Base-by-base conservation (phyloP, 1,284 basidiomycete genomes). In the Pyrrhoderma noxium region DNA sequence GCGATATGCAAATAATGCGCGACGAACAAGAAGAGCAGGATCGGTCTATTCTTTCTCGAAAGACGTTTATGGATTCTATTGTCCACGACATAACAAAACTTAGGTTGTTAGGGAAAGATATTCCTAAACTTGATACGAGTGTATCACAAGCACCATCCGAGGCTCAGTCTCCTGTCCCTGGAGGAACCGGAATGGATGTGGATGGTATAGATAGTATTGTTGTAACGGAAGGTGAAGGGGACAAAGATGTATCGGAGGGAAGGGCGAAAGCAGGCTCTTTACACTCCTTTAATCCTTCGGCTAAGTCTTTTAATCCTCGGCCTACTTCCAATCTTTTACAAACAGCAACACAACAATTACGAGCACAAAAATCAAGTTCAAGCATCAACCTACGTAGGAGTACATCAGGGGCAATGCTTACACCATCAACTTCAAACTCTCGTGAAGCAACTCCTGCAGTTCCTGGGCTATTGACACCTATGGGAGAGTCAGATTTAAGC, bases 11-110 rank as follows among this genome's bases (percentile, higher is more conserved):
- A 3, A 75, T 85, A 3, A 88, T 89, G 54, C 75, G 70, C 36
- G 69, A 75, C 14, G 87, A 90, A 61, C 85, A 88, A 46, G 85
- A 88, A 36, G 76, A 72, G 0, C 85, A 88, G 62, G 74, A 75
- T 56, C 77, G 77, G 42, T 74, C 74, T 23, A 77, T 90, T 53
- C 74, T 77, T 41, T 72, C 74, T 5, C 86, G 89, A 57, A 85
- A 86, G 61, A 62, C 69, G 13, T 78, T 84, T 0, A 65, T 90
- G 54, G 82, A 85, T 58, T 63, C 61, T 11, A 79, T 90, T 54
- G 76, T 90, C 8, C 59, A 68, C 14, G 80, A 85, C 50, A 70
- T 89, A 42, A 66, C 71, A 34, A 70, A 74, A 3, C 70, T 89
- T 44, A 75, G 82, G 8, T 70, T 82, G 39, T 66, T 85, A 64